phyloP scores from a whole-genome alignment of 2,329 filamentous ascomycete species.

The Anthostomella pinea region DNA sequence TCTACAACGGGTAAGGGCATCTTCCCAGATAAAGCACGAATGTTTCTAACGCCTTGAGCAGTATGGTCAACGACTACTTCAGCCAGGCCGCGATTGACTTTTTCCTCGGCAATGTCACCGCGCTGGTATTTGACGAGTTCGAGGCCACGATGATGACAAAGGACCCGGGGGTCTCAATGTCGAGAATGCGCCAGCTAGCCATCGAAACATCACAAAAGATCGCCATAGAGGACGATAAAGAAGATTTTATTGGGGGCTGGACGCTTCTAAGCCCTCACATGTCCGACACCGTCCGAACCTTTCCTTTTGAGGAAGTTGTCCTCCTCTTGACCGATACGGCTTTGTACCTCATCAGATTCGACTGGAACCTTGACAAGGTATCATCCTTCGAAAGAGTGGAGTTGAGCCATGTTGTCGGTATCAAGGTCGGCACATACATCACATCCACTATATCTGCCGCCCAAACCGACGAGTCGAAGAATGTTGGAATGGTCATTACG shows the following conservation, averaged over 20 bases:
- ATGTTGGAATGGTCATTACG: slow-evolving; percentile 78
- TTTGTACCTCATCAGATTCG: slow-evolving; percentile 85
- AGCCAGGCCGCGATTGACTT: slow-evolving; percentile 95
- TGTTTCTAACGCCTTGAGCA: slow-evolving; percentile 37
- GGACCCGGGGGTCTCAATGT: slow-evolving; percentile 85
- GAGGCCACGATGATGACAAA: slow-evolving; percentile 89
- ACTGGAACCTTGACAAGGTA: slow-evolving; percentile 95
- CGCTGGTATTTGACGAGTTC: slow-evolving; percentile 87
- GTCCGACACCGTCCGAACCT: slow-evolving; percentile 65
- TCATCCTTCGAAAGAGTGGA: slow-evolving; percentile 85
- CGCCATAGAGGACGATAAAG: slow-evolving; percentile 76
- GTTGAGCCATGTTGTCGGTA: slow-evolving; percentile 66
- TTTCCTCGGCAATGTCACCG: slow-evolving; percentile 82
- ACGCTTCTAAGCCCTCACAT: slow-evolving; percentile 75
- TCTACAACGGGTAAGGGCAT: slow-evolving; percentile 59
- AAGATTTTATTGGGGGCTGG: slow-evolving; percentile 88
- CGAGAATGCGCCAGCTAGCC: slow-evolving; percentile 79
- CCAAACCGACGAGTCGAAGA: slow-evolving; percentile 74
- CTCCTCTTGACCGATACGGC: slow-evolving; percentile 82
- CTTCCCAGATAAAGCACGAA: slow-evolving; percentile 6
- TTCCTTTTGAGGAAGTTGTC: slow-evolving; percentile 84
- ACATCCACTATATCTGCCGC: slow-evolving; percentile 78
- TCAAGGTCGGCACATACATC: slow-evolving; percentile 84
- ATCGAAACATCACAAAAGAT: slow-evolving; percentile 87
- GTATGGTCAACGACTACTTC: slow-evolving; percentile 97